Conservation (phyloP, 2,329 filamentous ascomycete species). For the Juglanconis sp. region DNA sequence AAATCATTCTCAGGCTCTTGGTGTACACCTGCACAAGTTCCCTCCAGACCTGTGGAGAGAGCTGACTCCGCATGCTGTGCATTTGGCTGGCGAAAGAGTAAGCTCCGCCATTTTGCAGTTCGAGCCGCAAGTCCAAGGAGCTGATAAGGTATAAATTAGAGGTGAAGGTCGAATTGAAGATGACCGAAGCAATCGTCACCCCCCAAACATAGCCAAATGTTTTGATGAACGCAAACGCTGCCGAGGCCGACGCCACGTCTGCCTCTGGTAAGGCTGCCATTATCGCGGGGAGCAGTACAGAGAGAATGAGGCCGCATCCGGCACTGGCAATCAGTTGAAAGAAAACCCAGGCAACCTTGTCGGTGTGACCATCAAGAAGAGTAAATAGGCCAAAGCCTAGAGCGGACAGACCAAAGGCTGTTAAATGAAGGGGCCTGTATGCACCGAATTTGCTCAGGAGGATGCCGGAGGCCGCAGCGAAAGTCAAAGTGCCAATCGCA, state of each 20-base stretch:
- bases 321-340: neutral
- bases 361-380: no score
- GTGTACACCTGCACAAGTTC: neutral
- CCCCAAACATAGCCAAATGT: slow-evolving; percentile 38
- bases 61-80: neutral
- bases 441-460: neutral
- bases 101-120: neutral
- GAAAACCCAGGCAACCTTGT: no score
- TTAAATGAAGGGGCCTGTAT: neutral
- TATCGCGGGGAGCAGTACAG: slow-evolving; percentile 33
- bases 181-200: slow-evolving; percentile 32
- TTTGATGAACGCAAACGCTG: slow-evolving; percentile 34
- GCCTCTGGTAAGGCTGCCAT: slow-evolving; percentile 27
- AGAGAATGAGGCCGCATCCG: slow-evolving; percentile 28
- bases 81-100: neutral
- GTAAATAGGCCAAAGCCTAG: no score
- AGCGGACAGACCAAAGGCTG: neutral
- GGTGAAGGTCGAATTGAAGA: slow-evolving; percentile 26
- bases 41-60: neutral
- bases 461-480: neutral
- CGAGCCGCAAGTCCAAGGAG: neutral
- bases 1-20: neutral
- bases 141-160: neutral
- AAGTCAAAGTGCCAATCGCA: neutral
- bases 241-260: slow-evolving; percentile 28